Base-by-base conservation (phyloP, 164 flowering plant species). In the Vitis rotundifolia region DNA sequence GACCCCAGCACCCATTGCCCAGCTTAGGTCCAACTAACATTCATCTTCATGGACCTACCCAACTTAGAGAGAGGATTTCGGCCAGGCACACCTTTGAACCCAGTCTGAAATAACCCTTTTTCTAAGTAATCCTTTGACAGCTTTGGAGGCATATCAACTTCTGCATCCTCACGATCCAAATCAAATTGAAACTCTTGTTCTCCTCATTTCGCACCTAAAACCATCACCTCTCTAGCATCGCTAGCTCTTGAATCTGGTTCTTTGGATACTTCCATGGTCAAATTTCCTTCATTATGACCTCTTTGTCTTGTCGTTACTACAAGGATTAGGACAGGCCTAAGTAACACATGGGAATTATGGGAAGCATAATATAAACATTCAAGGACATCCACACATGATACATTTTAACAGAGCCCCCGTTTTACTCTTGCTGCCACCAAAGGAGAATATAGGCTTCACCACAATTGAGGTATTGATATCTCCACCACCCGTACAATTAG, bases 401-500 rank as follows among this genome's bases (percentile, higher is more conserved):
- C 1, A 1, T 19, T 19, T 1, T 19, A 19, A 19, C 22, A 19
- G 22, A 19, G 22, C 22, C 22, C 22, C 22, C 22, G 22, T 19
- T 19, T 19, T 19, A 1, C 22, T 19, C 1, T 19, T 19, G 22
- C 1, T 19, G 1, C 22, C 22, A 19, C 22, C 22, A 19, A 19
- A 19, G 22, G 22, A 19, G 22, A 19, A 19, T 19, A 19, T 19
- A 66, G 93, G 91, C 78, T 84, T 93, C 70, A 91, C 97, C 65
- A 91, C 89, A 52, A 82, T 88, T 61, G 98, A 91, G 0, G 92
- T 95, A 79, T 91, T 97, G 77, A 92, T 73, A 80, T 95, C 99
- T 52, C 99, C 96, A 86, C 98, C 91, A 11, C 99, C 97, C 49
- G 97, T 93, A 71, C 99, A 92, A 73, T 95, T 98, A 76, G 92